Conservation (phyloP, 805 yeast species). For the Candida sonorensis region DNA sequence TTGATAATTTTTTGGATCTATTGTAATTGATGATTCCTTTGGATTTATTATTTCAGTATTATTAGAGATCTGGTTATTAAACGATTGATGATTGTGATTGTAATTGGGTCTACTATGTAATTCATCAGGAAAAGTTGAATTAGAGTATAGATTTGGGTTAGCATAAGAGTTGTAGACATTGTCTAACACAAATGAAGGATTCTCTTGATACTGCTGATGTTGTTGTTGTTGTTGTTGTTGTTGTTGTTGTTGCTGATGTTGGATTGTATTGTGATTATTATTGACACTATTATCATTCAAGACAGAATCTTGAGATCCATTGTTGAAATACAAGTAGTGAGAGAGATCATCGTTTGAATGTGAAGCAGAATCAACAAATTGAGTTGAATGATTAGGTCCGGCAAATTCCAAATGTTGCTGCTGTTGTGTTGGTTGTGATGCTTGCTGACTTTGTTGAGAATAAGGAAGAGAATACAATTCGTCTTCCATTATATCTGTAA, state of each 20-base stretch:
- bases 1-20: no score
- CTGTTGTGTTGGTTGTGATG: slow-evolving; percentile 2
- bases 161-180: slow-evolving; percentile 23
- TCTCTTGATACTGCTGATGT: no score
- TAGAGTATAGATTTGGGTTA: slow-evolving; percentile 22
- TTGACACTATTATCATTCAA: no score
- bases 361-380: no score
- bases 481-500: slow-evolving; percentile 28
- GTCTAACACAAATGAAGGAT: slow-evolving; percentile 12
- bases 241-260: not conserved
- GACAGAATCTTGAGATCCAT: no score
- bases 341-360: no score
- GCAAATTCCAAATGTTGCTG: no score
- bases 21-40: slow-evolving; percentile 7
- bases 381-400: not conserved
- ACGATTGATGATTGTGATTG: no score
- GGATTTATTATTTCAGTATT: slow-evolving; percentile 5
- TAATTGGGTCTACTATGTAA: no score
- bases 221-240: slow-evolving; percentile 1
- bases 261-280: no score
- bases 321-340: no score
- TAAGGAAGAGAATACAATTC: slow-evolving; percentile 20
- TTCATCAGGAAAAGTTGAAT: slow-evolving; percentile 21
- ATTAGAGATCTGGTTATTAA: slow-evolving; percentile 1
- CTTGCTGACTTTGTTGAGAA: slow-evolving; percentile 10